phyloP scores from a whole-genome alignment of 768 basidiomycete species.

The Gloeostereum incarnatum region DNA sequence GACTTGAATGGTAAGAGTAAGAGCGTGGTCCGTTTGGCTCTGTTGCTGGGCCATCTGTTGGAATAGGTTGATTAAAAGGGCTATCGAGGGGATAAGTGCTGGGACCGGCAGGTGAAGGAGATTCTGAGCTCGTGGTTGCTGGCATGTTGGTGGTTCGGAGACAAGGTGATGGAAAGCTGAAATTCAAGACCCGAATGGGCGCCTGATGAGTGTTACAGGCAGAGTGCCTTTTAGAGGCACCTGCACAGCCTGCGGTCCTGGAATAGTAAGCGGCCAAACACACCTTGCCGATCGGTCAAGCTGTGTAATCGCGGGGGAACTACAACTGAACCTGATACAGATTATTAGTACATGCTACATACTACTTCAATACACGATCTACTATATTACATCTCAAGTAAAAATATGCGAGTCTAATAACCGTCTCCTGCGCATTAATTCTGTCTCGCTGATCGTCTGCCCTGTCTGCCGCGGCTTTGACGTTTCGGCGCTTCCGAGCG shows the following conservation, averaged over 20 bases:
- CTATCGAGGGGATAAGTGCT: conserved; percentile 27
- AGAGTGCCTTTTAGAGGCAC: no score
- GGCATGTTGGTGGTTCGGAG: conserved; percentile 17
- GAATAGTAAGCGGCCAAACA: no score
- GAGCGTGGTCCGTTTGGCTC: conserved; percentile 10
- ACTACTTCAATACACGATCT: conserved; percentile 5
- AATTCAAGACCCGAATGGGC: not conserved
- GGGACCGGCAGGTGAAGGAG: conserved; percentile 17
- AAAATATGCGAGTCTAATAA: conserved; percentile 69
- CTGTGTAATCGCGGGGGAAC: not conserved
- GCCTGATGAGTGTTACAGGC: no score
- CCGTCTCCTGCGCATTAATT: conserved; percentile 71
- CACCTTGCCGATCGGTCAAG: no score
- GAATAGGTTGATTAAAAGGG: conserved; percentile 13
- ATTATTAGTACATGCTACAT: no score
- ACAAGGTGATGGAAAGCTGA: conserved; percentile 1
- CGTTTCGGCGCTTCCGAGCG: conserved; percentile 3
- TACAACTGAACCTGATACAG: not conserved
- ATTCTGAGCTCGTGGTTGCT: no score
- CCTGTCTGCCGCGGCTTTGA: conserved; percentile 34
- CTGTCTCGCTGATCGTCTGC: conserved; percentile 67
- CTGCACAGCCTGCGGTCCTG: no score
- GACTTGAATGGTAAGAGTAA: conserved; percentile 5
- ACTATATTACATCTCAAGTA: conserved; percentile 25
- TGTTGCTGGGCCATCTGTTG: conserved; percentile 12